A percentile compares a stretch with the other conserved stretches of the same genome.
These are phyloP conservation scores for Backusella morwellensis DNA, from an alignment of 192 early-diverging fungal species.

Conservation along the genomic window DNA sequence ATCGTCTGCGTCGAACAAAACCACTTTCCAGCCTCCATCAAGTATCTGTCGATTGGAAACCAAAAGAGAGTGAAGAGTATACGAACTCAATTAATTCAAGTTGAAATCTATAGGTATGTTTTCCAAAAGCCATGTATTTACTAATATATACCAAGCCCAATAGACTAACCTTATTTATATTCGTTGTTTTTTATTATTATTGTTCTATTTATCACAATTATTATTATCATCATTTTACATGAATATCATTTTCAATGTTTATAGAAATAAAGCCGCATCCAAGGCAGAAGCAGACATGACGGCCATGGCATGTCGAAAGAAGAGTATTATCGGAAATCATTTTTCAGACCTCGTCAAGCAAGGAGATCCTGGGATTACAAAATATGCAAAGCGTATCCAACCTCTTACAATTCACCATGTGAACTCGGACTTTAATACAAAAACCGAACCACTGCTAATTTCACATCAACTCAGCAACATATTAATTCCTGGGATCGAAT, in stretches of 20 bases:
- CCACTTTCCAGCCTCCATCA: constrained; percentile 10
- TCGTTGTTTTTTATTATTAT: neutral
- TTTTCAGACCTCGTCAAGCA: neutral
- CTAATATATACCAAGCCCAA: neutral
- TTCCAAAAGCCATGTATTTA: neutral
- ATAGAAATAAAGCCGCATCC: neutral
- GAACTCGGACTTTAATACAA: neutral
- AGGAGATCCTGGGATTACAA: neutral
- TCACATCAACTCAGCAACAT: constrained; percentile 8
- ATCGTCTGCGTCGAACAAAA: constrained; percentile 27
- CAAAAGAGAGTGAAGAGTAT: constrained; percentile 20
- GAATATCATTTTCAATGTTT: neutral
- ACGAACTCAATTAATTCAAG: constrained; percentile 27
- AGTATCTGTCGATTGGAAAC: constrained; percentile 15
- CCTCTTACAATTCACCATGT: constrained; percentile 14
- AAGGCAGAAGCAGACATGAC: constrained; percentile 12
- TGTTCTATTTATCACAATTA: neutral
- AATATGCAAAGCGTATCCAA: constrained; percentile 21
- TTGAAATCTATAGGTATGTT: constrained; percentile 32
- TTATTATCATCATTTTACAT: neutral
- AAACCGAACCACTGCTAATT: constrained; percentile 12
- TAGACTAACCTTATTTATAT: neutral
- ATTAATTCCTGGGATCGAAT: constrained; percentile 13
- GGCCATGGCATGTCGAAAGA: neutral
- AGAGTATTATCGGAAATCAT: neutral